These are phyloP conservation scores for Tuber aestivum DNA, from an alignment of 495 filamentous ascomycete species.

Conservation along the genomic window DNA sequence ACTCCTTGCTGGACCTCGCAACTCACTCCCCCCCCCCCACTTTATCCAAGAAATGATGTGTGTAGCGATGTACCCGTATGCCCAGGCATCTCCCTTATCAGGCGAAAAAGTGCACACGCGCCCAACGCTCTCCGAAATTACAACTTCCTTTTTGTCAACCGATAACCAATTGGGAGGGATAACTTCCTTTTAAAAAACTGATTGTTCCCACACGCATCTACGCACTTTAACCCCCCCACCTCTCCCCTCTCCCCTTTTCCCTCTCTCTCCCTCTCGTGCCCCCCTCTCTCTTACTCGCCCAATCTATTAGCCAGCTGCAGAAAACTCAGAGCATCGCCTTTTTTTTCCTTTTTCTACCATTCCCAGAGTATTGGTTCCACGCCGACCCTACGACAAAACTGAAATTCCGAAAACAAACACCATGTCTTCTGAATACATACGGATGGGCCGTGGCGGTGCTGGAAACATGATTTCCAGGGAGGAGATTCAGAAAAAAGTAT, in stretches of 20 bases:
- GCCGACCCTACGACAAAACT: background rate
- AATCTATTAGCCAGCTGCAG: background rate
- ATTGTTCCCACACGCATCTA: background rate
- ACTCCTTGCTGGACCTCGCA: background rate
- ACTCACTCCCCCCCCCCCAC: background rate
- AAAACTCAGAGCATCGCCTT: background rate
- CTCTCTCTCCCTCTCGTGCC: background rate
- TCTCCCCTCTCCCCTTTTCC: background rate
- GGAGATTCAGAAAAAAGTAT: conserved; percentile 39
- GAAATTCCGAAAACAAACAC: conserved; percentile 7
- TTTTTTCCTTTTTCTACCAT: background rate
- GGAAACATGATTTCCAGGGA: conserved; percentile 39
- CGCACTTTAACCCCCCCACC: background rate
- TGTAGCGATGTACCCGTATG: background rate
- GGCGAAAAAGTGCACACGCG: background rate
- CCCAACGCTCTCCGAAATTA: background rate
- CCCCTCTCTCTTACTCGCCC: background rate
- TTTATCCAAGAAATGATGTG: background rate
- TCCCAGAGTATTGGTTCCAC: background rate
- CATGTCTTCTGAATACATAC: conserved; percentile 37
- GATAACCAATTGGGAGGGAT: background rate
- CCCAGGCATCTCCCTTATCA: conserved; percentile 4
- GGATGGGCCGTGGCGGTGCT: conserved; percentile 40
- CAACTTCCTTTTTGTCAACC: conserved; percentile 5
- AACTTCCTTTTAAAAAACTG: background rate